These are phyloP conservation scores for Fusarium dlaminii DNA, from an alignment of 2,329 filamentous ascomycete species.

Conservation along the genomic window DNA sequence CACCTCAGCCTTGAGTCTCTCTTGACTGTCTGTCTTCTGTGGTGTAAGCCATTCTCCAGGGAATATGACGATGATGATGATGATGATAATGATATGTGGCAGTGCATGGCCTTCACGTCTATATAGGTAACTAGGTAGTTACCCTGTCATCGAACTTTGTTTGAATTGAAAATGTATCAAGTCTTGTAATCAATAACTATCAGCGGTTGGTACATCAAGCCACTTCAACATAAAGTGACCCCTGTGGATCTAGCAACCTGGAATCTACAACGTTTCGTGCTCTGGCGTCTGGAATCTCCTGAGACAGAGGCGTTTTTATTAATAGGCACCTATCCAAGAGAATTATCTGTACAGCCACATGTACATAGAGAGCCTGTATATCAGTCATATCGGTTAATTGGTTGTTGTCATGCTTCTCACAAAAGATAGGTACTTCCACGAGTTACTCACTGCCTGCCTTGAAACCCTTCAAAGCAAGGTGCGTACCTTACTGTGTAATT, in stretches of 20 bases:
- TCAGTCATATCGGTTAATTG: not conserved
- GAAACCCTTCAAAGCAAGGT: not conserved
- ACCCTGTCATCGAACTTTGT: not conserved
- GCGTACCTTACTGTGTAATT: conserved; percentile 1
- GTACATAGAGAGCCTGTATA: not conserved
- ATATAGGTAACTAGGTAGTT: not conserved
- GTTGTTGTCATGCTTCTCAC: not conserved
- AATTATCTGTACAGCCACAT: not conserved
- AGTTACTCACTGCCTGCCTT: not conserved
- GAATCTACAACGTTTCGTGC: not conserved
- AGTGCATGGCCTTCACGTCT: not conserved
- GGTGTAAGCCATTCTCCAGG: not conserved
- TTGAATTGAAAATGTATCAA: not conserved
- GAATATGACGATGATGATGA: not conserved
- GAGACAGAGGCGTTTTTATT: conserved; percentile 18
- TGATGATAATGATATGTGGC: not conserved
- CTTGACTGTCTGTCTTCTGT: not conserved
- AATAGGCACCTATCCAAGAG: not conserved
- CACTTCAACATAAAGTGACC: not conserved
- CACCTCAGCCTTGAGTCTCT: conserved; percentile 1
- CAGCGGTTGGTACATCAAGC: not conserved
- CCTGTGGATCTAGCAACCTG: not conserved
- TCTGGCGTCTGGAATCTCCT: not conserved
- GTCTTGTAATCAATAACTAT: not conserved
- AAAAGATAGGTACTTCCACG: not conserved